phyloP scores from a whole-genome alignment of 2,329 filamentous ascomycete species.

The Gnomoniopsis smithogilvyi region DNA sequence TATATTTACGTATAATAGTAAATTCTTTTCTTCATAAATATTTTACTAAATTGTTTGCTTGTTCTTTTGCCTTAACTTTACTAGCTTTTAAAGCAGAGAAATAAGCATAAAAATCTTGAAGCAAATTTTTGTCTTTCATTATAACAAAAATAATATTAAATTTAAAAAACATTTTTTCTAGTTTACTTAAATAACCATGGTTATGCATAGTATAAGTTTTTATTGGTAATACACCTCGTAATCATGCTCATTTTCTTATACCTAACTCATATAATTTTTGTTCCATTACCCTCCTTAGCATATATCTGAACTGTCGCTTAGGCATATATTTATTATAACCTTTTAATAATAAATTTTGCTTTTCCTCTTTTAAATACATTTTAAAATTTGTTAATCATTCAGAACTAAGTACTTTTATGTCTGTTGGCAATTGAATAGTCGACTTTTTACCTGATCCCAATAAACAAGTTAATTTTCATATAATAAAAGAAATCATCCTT shows the following conservation, averaged over 20 bases:
- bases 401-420: not conserved
- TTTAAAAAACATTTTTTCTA: constrained; percentile 19
- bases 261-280: not conserved
- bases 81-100: constrained; percentile 1
- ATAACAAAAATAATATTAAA: constrained; percentile 12
- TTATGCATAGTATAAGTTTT: not conserved
- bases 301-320: not conserved
- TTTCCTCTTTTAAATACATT: not conserved
- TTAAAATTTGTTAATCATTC: not conserved
- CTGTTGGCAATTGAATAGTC: not conserved
- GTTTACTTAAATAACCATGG: constrained; percentile 14
- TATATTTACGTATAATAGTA: constrained; percentile 2
- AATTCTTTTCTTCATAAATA: not conserved
- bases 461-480: not conserved
- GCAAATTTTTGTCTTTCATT: constrained; percentile 4
- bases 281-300: not conserved
- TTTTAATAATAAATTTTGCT: not conserved
- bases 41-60: constrained; percentile 11
- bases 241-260: not conserved
- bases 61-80: constrained; percentile 5
- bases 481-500: not conserved
- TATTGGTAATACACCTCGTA: not conserved
- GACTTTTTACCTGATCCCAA: not conserved
- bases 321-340: not conserved
- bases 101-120: constrained; percentile 8